These are phyloP conservation scores for Colletotrichum sp. DNA, from an alignment of 2,329 filamentous ascomycete genomes.

Conservation along the genomic window DNA sequence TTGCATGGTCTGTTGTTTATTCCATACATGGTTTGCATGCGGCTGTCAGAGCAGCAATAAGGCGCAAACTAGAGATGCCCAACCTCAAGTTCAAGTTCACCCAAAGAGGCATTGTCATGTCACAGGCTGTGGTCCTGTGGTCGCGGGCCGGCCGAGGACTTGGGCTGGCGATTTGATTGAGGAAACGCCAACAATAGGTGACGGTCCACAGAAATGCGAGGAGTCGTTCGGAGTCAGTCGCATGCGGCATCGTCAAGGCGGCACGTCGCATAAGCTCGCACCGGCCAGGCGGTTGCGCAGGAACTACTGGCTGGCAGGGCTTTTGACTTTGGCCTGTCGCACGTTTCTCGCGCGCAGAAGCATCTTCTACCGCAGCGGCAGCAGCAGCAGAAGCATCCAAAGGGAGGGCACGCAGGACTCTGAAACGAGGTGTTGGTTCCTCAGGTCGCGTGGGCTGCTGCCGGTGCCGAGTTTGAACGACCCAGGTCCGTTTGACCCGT, in stretches of 20 bases:
- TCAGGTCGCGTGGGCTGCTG: not conserved
- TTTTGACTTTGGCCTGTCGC: not conserved
- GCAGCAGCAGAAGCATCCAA: not conserved
- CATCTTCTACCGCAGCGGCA: not conserved
- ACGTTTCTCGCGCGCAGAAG: not conserved
- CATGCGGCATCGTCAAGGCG: not conserved
- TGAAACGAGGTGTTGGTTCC: not conserved
- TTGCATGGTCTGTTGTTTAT: constrained; percentile 10
- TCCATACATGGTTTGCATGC: not conserved
- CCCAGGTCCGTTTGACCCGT: not conserved
- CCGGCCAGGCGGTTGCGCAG: not conserved
- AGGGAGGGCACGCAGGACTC: not conserved
- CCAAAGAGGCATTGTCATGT: not conserved
- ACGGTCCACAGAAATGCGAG: not conserved
- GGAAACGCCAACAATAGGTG: not conserved
- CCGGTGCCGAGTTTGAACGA: not conserved
- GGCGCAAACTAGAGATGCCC: not conserved
- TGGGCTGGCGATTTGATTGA: not conserved
- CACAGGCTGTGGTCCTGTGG: not conserved
- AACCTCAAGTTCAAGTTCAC: not conserved
- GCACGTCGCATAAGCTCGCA: not conserved
- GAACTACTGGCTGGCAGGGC: not conserved
- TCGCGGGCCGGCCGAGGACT: not conserved
- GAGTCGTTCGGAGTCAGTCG: not conserved
- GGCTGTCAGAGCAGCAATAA: not conserved